Base-by-base conservation (phyloP, 352 stramenopile species). In the Thalassiosira hispida region DNA sequence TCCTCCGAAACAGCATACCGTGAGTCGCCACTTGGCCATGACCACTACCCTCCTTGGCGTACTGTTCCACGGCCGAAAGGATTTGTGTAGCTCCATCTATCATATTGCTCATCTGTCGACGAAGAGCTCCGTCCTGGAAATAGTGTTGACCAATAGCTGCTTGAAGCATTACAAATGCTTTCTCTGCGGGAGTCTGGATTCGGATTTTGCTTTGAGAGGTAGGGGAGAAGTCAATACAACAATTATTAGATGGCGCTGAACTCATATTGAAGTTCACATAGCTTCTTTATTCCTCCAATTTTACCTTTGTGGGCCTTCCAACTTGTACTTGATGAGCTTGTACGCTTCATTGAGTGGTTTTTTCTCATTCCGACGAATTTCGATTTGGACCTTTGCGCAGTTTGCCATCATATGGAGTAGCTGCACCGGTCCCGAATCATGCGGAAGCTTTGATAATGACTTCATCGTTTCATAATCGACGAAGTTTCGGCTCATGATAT, bases 401-500 rank as follows among this genome's bases (percentile, higher is more conserved):
- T 83, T 78, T 16, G 85, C 81, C 20, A 95, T 60, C 12, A 87
- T 74, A 27, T 87, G 71, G 3, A 95, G 67, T 25, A 95, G 31
- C 40, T 93, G 80, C 56, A 83, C 64, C 22, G 81, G 61, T 1
- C 73, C 75, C 11, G 66, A 79, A 69, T 93, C 84, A 65, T 81
- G 76, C 40, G 84, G 83, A 12, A 94, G 52, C 14, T 82, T 75
- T 11, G 90, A 59, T 7, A 96, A 88, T 0, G 42, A 53, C 70
- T 89, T 88, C 89, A 96, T 94, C 3, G 91, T 84, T 14, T 88
- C 65, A 46, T 94, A 90, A 16, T 85, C 71, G 7, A 96, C 67
- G 29, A 92, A 88, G 42, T 92, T 83, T 51, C 89, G 76, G 65
- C 86, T 93, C 93, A 97, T 96, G 4, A 96, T 83, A 23, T 82